Percentiles rank a stretch among this genome's conserved stretches.
These are phyloP conservation scores for Aspergillus ostianus DNA, from an alignment of 495 filamentous ascomycete genomes.

Conservation along the genomic window DNA sequence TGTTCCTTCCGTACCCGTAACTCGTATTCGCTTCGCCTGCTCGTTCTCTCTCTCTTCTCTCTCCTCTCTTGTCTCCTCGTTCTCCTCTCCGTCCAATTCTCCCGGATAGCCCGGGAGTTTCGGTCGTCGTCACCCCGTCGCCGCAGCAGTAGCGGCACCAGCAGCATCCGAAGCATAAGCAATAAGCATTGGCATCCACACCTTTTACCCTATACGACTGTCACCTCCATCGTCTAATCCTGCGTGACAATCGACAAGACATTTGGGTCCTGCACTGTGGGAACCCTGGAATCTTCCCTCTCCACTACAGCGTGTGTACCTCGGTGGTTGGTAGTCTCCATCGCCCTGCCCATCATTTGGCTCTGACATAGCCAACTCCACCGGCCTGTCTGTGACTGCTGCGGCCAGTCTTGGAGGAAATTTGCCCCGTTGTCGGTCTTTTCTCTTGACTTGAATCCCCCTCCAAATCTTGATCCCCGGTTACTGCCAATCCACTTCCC, in stretches of 20 bases:
- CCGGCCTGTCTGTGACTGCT: background rate
- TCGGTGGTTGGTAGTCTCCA: background rate
- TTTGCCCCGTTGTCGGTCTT: background rate
- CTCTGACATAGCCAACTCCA: background rate
- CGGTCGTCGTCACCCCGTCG: background rate
- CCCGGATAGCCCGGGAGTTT: background rate
- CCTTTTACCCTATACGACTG: background rate
- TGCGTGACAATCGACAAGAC: background rate
- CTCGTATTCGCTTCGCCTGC: background rate
- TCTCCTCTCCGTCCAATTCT: background rate
- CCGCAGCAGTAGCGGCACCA: background rate
- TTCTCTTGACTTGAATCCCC: background rate
- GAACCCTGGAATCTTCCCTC: background rate
- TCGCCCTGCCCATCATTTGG: background rate
- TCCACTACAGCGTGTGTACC: background rate
- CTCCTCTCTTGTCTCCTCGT: background rate
- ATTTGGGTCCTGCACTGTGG: background rate
- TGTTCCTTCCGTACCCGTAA: background rate
- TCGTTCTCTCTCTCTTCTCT: background rate
- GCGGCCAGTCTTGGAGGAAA: background rate
- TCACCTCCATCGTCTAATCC: too few species aligned
- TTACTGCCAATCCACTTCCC: constrained; percentile 1
- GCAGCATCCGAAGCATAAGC: background rate
- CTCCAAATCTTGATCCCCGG: constrained; percentile 11
- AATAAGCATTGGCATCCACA: background rate